Percentiles rank a stretch among this genome's conserved stretches.
Conservation (phyloP, 2,329 filamentous ascomycete genomes). For the Neonectria magnoliae region DNA sequence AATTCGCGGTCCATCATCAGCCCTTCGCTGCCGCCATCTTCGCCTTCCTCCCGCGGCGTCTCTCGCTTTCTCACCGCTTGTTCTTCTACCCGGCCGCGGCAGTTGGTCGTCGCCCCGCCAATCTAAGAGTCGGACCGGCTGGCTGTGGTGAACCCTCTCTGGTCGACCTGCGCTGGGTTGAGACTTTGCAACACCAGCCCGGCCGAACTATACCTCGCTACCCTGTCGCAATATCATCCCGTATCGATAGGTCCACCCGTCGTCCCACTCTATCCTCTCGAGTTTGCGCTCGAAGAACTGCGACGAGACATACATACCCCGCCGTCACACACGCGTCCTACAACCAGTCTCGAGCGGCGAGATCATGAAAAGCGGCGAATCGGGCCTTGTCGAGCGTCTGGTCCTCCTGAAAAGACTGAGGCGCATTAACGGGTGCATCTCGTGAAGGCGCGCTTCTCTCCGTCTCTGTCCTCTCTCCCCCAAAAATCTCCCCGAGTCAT, state of each 20-base stretch:
- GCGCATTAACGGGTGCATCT: slow-evolving; percentile 38
- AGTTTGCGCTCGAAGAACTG: slow-evolving; percentile 38
- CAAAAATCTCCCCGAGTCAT: slow-evolving; percentile 26
- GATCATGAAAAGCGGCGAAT: slow-evolving; percentile 43
- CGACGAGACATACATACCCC: slow-evolving; percentile 23
- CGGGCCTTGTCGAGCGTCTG: slow-evolving; percentile 40
- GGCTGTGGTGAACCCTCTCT: not conserved
- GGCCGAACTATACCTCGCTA: not conserved
- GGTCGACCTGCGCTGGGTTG: not conserved
- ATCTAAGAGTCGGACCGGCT: not conserved
- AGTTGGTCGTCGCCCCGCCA: not conserved
- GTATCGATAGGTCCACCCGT: slow-evolving; percentile 35
- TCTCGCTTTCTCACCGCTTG: not conserved
- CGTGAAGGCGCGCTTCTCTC: slow-evolving; percentile 30
- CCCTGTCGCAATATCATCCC: not conserved
- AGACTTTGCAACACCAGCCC: not conserved
- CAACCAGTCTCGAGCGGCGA: slow-evolving; percentile 33
- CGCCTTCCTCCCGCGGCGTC: not conserved
- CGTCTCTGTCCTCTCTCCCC: not conserved
- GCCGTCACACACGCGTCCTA: slow-evolving; percentile 13
- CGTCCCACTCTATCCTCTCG: slow-evolving; percentile 40
- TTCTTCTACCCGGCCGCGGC: not conserved
- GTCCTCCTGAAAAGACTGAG: slow-evolving; percentile 37
- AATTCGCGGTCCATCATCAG: not conserved
- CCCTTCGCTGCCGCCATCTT: not conserved